Base-by-base conservation (phyloP, 352 stramenopile genomes). In the Thalassiosira oceanica region DNA sequence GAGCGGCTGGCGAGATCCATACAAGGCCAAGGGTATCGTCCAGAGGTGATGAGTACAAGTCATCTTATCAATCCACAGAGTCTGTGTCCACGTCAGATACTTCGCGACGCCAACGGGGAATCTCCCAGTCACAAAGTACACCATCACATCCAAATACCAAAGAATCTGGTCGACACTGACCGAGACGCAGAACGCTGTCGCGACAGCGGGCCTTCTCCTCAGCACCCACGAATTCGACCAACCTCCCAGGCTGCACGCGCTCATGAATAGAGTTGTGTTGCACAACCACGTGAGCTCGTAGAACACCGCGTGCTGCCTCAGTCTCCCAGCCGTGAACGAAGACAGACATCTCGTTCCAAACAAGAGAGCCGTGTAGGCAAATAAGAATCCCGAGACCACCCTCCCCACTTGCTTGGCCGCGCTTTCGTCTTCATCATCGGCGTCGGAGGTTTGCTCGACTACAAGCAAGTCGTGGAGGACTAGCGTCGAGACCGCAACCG, bases 161-260 rank as follows among this genome's bases (percentile, higher is more conserved):
- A 95, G 67, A 21, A 97, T 39, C 56, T 97, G 94, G 68, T 97
- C 93, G 31, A 96, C 94, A 11, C 91, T 94, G 2, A 97, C 93
- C 15, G 92, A 93, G 13, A 95, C 82, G 81, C 93, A 95, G 84
- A 92, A 87, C 16, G 66, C 43, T 41, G 91, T 85, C 13, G 94
- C 84, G 16, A 97, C 78, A 36, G 94, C 89, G 0, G 93, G 92
- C 44, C 93, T 93, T 35, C 60, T 61, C 57, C 24, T 44, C n/a
- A 60, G 52, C 10, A 71, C 15, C 46, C 10, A 26, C 2, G 44
- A 42, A 10, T 1, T 43, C 27, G 11, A 28, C 13, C 16, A 26
- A 21, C 36, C 71, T 13, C 76, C 63, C 31, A 77, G 73, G 37
- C 69, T 37, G 4, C 82, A 36, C 15, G 48, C 57, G 28, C 70